Evolutionary conservation across 2,329 filamentous ascomycete species (phyloP).

Genomic region (Ophiostoma montium): DNA sequence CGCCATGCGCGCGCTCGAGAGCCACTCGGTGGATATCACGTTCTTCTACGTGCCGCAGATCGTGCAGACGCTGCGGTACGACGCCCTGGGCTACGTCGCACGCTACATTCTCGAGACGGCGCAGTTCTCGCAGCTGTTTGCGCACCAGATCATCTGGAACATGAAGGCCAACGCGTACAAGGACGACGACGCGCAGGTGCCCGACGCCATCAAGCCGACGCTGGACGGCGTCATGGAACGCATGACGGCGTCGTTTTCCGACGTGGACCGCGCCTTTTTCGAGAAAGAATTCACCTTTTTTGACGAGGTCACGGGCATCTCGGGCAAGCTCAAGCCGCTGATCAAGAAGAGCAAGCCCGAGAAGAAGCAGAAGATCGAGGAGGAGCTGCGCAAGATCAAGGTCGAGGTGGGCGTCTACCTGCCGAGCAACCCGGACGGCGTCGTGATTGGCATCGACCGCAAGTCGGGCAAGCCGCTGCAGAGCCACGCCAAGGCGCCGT

Average conservation of each 20-base stretch:
- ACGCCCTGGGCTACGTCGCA: conserved; percentile 85
- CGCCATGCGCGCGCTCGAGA: conserved; percentile 87
- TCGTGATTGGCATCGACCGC: conserved; percentile 93
- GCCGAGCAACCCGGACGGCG: conserved; percentile 89
- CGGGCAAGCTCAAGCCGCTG: conserved; percentile 84
- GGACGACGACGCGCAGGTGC: conserved; percentile 83
- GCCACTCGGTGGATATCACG: conserved; percentile 87
- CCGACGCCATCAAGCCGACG: conserved; percentile 84
- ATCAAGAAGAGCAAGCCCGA: conserved; percentile 88
- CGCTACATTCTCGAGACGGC: conserved; percentile 94
- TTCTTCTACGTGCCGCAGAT: conserved; percentile 99
- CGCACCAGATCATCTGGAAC: conserved; percentile 99
- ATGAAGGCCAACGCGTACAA: conserved; percentile 99
- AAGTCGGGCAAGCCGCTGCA: conserved; percentile 96
- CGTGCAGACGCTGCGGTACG: conserved; percentile 87
- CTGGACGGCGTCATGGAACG: conserved; percentile 80
- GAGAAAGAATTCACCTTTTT: conserved; percentile 97
- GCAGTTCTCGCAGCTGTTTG: conserved; percentile 94
- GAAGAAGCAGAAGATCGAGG: conserved; percentile 98
- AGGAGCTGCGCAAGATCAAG: conserved; percentile 92
- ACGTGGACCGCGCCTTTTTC: conserved; percentile 71
- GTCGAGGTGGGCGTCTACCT: conserved; percentile 96
- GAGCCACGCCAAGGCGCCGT: conserved; percentile 95
- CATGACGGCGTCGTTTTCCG: conserved; percentile 70
- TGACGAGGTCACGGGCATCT: conserved; percentile 87